A percentile compares a stretch with the other conserved stretches of the same genome.
phyloP scores from a whole-genome alignment of 75 land plant genomes.

The Pinus tabuliformis region DNA sequence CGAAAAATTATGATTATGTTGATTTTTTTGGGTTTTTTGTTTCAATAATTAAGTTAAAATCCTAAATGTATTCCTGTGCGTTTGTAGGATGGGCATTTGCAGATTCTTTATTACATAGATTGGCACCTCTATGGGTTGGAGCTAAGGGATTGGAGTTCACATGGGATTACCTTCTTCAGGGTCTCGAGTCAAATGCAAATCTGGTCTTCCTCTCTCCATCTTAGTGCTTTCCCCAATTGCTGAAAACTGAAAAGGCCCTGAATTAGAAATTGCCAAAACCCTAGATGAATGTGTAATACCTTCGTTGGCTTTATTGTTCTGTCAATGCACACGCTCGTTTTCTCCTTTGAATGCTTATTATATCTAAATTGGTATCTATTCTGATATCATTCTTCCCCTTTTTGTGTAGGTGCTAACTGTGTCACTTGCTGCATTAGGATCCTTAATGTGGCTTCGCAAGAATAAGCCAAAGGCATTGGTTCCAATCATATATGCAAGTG shows the following conservation, averaged over 20 bases:
- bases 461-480: slow-evolving; percentile 82
- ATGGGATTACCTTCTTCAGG: slow-evolving; percentile 91
- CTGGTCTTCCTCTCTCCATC: slow-evolving; percentile 40
- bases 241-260: slow-evolving; percentile 1
- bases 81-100: slow-evolving; percentile 97
- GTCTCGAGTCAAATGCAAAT: slow-evolving; percentile 96
- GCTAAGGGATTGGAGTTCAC: slow-evolving; percentile 96
- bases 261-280: background rate
- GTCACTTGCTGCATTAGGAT: slow-evolving; percentile 91
- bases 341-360: slow-evolving; percentile 2
- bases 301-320: background rate
- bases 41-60: background rate
- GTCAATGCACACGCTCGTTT: background rate
- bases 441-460: slow-evolving; percentile 97
- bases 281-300: background rate
- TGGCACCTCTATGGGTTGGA: slow-evolving; percentile 97
- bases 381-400: slow-evolving; percentile 4
- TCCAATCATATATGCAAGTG: slow-evolving; percentile 91
- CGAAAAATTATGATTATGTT: background rate
- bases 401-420: slow-evolving; percentile 66
- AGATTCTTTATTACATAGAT: slow-evolving; percentile 84
- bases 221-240: background rate
- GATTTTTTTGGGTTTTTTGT: background rate
- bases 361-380: background rate
- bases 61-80: background rate